A percentile compares a stretch with the other conserved stretches of the same genome.
Evolutionary conservation across 2,329 filamentous ascomycete genomes (phyloP).

Genomic region (Orbilia quercus): DNA sequence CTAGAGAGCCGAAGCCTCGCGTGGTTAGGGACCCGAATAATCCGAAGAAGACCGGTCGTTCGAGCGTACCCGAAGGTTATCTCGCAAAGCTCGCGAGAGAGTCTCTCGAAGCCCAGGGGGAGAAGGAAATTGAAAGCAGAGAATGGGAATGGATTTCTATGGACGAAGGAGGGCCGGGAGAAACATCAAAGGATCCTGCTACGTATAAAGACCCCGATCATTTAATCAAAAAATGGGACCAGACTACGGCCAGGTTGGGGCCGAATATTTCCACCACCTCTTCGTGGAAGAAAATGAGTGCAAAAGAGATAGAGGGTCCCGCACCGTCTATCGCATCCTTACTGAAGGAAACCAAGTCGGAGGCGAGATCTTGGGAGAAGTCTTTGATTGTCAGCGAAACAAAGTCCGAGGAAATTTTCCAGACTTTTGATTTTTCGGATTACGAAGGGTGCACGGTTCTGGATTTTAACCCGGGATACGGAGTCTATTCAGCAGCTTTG

Average conservation of each 20-base stretch:
- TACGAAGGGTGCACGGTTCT: conserved; percentile 85
- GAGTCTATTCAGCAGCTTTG: conserved; percentile 81
- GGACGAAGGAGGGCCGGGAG: not conserved
- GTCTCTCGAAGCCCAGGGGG: conserved; percentile 1
- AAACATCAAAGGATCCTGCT: not conserved
- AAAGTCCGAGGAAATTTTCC: conserved; percentile 72
- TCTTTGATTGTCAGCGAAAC: conserved; percentile 56
- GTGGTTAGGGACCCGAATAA: not conserved
- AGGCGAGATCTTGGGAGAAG: conserved; percentile 23
- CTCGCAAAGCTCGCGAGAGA: conserved; percentile 6
- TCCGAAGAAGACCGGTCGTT: not conserved
- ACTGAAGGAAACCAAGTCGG: conserved; percentile 8
- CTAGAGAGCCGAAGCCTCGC: too few species aligned
- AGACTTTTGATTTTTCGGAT: conserved; percentile 76
- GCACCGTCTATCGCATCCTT: conserved; percentile 26
- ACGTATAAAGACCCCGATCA: not conserved
- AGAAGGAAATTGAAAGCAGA: not conserved
- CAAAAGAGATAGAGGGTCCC: not conserved
- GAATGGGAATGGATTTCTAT: conserved; percentile 16
- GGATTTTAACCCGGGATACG: conserved; percentile 83
- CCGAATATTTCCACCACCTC: not conserved
- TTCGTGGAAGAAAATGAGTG: conserved; percentile 1
- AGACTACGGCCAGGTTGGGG: not conserved
- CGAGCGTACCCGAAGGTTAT: not conserved
- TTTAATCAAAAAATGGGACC: not conserved